Conservation (phyloP, 176 grass and related monocot genomes). For the Leersia perrieri region DNA sequence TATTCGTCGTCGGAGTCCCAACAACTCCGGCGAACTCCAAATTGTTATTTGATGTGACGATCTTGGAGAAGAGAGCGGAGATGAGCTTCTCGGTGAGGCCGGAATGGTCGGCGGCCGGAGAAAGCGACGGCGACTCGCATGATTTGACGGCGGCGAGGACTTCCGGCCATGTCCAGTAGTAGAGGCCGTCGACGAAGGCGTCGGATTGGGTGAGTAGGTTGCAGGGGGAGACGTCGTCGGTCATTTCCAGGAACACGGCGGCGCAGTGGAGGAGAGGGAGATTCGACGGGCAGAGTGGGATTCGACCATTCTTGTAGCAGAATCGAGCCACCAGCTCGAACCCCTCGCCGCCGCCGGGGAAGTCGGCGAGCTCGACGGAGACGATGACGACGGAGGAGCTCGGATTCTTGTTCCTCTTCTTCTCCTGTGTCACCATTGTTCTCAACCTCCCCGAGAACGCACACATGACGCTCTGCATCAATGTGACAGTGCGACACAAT, state of each 20-base stretch:
- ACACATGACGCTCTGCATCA: slow-evolving; percentile 72
- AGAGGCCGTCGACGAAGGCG: slow-evolving; percentile 66
- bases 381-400: too few relatives aligned
- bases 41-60: slow-evolving; percentile 49
- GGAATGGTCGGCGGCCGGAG: slow-evolving; percentile 30
- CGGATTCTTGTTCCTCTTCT: slow-evolving; percentile 30
- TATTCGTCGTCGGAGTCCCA: slow-evolving; percentile 37
- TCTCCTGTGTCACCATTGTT: slow-evolving; percentile 52
- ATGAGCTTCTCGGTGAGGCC: slow-evolving; percentile 61
- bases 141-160: slow-evolving; percentile 55
- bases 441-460: slow-evolving; percentile 73
- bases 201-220: slow-evolving; percentile 67
- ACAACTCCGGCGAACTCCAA: too few relatives aligned
- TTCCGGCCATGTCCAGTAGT: slow-evolving; percentile 77
- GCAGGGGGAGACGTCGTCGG: slow-evolving; percentile 66
- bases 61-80: slow-evolving; percentile 67
- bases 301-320: slow-evolving; percentile 76
- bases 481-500: not conserved
- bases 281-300: slow-evolving; percentile 58
- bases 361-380: slow-evolving; percentile 48
- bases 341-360: slow-evolving; percentile 65
- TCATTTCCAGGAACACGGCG: slow-evolving; percentile 80
- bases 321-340: slow-evolving; percentile 79
- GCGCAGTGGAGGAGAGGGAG: slow-evolving; percentile 63
- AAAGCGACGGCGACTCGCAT: slow-evolving; percentile 64